phyloP scores from a whole-genome alignment of 192 early-diverging fungal species.

The Phlyctochytrium planicorne region DNA sequence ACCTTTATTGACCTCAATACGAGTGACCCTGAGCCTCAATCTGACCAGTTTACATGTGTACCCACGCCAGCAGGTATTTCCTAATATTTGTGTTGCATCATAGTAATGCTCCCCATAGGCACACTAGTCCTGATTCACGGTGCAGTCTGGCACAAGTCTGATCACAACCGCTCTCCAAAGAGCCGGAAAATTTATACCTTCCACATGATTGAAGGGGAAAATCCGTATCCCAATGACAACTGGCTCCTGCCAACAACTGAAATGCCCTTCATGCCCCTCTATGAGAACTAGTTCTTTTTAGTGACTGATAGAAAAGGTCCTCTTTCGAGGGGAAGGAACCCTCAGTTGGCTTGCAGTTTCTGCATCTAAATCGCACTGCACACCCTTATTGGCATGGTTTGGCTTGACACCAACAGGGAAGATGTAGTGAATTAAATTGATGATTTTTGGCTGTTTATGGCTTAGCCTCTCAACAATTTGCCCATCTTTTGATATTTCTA shows the following conservation, averaged over 20 bases:
- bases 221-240: slow-evolving; percentile 71
- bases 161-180: slow-evolving; percentile 71
- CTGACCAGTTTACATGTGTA: slow-evolving; percentile 59
- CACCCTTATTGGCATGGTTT: neutral
- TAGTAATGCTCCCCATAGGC: slow-evolving; percentile 25
- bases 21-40: slow-evolving; percentile 47
- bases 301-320: no score
- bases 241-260: slow-evolving; percentile 54
- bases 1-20: slow-evolving; percentile 54
- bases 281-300: neutral
- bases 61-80: slow-evolving; percentile 47
- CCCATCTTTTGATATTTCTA: neutral
- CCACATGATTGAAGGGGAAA: slow-evolving; percentile 83
- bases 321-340: neutral
- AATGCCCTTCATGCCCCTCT: slow-evolving; percentile 40
- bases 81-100: neutral
- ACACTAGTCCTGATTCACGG: slow-evolving; percentile 91
- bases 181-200: slow-evolving; percentile 94
- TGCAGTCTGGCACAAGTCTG: slow-evolving; percentile 77
- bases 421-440: neutral
- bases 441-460: neutral
- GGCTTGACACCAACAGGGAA: neutral
- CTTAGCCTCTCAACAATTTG: neutral
- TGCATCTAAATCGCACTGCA: neutral
- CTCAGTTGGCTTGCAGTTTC: neutral